Percentiles rank a stretch among this genome's conserved stretches.
These are phyloP conservation scores for Neurospora sp. DNA, from an alignment of 495 filamentous ascomycete genomes.

Conservation along the genomic window DNA sequence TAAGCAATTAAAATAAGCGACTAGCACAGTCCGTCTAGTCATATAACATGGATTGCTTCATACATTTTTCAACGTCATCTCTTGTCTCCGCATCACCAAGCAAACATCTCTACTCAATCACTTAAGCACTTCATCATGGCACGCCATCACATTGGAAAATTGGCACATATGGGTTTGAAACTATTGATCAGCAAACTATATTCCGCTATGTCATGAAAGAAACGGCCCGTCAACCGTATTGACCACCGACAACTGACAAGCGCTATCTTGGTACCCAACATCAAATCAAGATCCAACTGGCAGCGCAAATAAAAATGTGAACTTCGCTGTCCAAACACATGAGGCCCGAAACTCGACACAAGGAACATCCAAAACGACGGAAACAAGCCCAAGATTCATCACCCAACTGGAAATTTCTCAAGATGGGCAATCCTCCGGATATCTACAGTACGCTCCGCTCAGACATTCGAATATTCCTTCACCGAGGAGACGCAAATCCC, in stretches of 20 bases:
- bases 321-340: not conserved
- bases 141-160: not conserved
- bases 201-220: not conserved
- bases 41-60: not conserved
- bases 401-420: not conserved
- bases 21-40: fast-evolving
- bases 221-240: not conserved
- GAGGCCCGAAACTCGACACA: not conserved
- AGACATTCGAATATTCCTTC: not conserved
- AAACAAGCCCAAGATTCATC: not conserved
- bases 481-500: conserved; percentile 24
- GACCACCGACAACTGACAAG: not conserved
- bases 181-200: not conserved
- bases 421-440: not conserved
- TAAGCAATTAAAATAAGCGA: not conserved
- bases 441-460: not conserved
- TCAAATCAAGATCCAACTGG: not conserved
- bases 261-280: not conserved
- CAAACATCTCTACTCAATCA: not conserved
- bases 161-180: not conserved
- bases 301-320: not conserved
- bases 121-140: not conserved
- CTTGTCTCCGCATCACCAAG: not conserved
- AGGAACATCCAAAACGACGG: not conserved
- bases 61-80: not conserved